Evolutionary conservation across 1,284 basidiomycete species (phyloP).

Genomic region (Apiotrichum porosum): DNA sequence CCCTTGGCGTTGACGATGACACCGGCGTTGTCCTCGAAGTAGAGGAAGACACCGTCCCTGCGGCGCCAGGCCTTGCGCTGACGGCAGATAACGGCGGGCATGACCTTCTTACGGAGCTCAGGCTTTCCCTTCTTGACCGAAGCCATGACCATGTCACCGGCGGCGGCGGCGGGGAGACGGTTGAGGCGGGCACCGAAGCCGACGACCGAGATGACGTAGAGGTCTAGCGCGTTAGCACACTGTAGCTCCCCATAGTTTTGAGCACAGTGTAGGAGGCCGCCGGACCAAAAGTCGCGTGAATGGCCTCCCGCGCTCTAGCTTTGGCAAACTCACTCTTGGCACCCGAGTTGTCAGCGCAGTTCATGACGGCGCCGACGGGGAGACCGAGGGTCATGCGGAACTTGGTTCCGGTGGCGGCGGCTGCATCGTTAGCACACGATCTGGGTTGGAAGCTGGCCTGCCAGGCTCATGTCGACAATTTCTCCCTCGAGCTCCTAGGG

Average conservation of each 20-base stretch:
- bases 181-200: constrained; percentile 95
- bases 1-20: constrained; percentile 99
- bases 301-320: no score
- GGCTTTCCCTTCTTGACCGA: constrained; percentile 99
- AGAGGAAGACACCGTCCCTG: constrained; percentile 97
- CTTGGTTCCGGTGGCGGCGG: constrained; percentile 75
- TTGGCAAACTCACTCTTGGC: constrained; percentile 64
- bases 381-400: constrained; percentile 93
- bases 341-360: constrained; percentile 99
- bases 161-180: constrained; percentile 95
- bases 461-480: no score
- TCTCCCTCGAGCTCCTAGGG: no score
- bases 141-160: constrained; percentile 98
- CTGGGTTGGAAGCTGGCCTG: neutral
- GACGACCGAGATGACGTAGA: constrained; percentile 52
- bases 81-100: constrained; percentile 95
- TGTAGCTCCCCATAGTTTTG: no score
- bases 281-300: no score
- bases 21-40: constrained; percentile 95
- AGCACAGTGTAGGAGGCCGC: no score
- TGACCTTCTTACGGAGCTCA: constrained; percentile 96
- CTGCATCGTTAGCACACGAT: constrained; percentile 27
- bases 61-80: constrained; percentile 99
- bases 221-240: constrained; percentile 25
- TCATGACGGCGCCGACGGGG: constrained; percentile 96